A percentile compares a stretch with the other conserved stretches of the same genome.
Evolutionary conservation across 2,329 filamentous ascomycete genomes (phyloP).

Genomic region (Microdochium nivale): DNA sequence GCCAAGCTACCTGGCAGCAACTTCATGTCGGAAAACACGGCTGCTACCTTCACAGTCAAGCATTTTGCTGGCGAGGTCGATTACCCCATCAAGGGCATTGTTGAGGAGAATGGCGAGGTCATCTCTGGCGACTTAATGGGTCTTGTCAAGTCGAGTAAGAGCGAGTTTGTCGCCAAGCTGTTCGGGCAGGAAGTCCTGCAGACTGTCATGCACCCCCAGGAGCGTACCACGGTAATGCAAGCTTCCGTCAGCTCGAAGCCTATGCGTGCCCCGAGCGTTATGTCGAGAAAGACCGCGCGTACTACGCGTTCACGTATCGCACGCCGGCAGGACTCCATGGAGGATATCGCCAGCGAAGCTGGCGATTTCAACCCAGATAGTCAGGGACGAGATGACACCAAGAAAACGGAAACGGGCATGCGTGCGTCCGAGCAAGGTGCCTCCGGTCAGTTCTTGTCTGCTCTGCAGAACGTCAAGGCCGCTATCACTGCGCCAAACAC

Average conservation of each 20-base stretch:
- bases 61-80: slow-evolving; percentile 97
- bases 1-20: slow-evolving; percentile 79
- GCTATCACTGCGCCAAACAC: slow-evolving; percentile 74
- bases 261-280: slow-evolving; percentile 84
- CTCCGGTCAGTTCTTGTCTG: slow-evolving; percentile 82
- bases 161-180: slow-evolving; percentile 77
- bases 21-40: slow-evolving; percentile 73
- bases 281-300: slow-evolving; percentile 60
- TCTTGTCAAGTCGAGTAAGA: slow-evolving; percentile 80
- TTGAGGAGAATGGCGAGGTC: slow-evolving; percentile 94
- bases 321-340: slow-evolving; percentile 32
- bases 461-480: slow-evolving; percentile 84
- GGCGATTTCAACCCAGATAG: slow-evolving; percentile 23
- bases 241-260: slow-evolving; percentile 95
- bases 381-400: slow-evolving; percentile 14
- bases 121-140: slow-evolving; percentile 96
- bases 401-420: slow-evolving; percentile 29
- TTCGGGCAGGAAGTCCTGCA: slow-evolving; percentile 95
- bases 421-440: slow-evolving; percentile 65
- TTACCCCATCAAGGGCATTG: slow-evolving; percentile 75
- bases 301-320: slow-evolving; percentile 23
- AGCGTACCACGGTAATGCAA: slow-evolving; percentile 86
- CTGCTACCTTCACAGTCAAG: slow-evolving; percentile 79
- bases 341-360: slow-evolving; percentile 42
- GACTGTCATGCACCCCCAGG: slow-evolving; percentile 86